Conservation (phyloP, 2,329 filamentous ascomycete species). For the Trichoderma sp. region DNA sequence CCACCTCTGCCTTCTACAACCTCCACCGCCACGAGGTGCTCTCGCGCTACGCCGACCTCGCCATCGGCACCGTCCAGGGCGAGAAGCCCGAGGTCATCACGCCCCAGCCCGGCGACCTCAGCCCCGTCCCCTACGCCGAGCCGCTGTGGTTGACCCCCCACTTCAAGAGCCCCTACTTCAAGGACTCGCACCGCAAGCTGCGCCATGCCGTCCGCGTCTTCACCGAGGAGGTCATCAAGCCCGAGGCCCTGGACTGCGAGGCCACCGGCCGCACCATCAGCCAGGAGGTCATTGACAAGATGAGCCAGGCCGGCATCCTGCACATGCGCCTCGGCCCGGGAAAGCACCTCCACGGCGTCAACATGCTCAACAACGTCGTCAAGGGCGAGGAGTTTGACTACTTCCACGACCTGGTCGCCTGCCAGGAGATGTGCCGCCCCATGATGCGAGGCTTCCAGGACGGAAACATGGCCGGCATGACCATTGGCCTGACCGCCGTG, state of each 20-base stretch:
- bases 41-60: constrained; percentile 72
- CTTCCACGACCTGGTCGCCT: constrained; percentile 77
- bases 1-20: constrained; percentile 85
- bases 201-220: constrained; percentile 72
- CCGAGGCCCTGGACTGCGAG: constrained; percentile 77
- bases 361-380: constrained; percentile 67
- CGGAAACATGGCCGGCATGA: constrained; percentile 85
- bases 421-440: constrained; percentile 70
- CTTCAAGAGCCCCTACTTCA: constrained; percentile 81
- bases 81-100: constrained; percentile 75
- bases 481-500: constrained; percentile 77
- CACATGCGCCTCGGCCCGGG: constrained; percentile 84
- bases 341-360: constrained; percentile 73
- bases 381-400: constrained; percentile 83
- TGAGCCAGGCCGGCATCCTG: constrained; percentile 72
- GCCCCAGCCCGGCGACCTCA: constrained; percentile 69
- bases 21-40: constrained; percentile 90
- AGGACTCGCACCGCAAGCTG: constrained; percentile 68
- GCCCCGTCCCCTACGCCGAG: constrained; percentile 79
- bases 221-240: constrained; percentile 68
- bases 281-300: constrained; percentile 72
- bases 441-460: constrained; percentile 82
- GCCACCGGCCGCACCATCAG: constrained; percentile 70
- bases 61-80: constrained; percentile 72
- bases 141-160: constrained; percentile 77